Conservation (phyloP, 1,284 basidiomycete species). For the Clitocybe nebularis region DNA sequence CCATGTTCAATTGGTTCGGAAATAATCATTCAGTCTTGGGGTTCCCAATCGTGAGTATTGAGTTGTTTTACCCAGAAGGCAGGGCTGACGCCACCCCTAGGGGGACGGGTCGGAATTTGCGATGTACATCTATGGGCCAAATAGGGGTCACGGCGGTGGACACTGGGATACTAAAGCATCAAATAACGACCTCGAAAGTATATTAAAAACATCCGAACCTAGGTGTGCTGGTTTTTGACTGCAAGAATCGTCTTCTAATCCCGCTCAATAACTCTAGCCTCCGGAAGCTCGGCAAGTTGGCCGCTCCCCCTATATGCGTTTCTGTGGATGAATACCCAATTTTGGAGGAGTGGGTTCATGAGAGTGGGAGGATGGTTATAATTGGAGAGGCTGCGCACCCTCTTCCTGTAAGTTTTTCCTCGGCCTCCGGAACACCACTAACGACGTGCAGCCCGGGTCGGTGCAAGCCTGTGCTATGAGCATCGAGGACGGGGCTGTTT, state of each 20-base stretch:
- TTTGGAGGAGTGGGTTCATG: conserved; percentile 55
- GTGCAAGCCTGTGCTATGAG: conserved; percentile 47
- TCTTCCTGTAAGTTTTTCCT: conserved; percentile 48
- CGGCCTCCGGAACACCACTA: too few relatives aligned
- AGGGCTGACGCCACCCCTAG: conserved; percentile 10
- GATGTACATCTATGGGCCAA: conserved; percentile 25
- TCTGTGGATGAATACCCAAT: conserved; percentile 31
- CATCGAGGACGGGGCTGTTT: conserved; percentile 54
- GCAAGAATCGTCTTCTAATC: background rate
- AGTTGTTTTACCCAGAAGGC: background rate
- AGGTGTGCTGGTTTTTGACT: conserved; percentile 26
- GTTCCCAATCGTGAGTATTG: conserved; percentile 33
- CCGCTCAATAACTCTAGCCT: conserved; percentile 28
- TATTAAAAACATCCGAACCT: conserved; percentile 31
- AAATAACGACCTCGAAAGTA: conserved; percentile 14
- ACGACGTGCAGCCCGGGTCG: conserved; percentile 55
- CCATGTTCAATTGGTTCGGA: conserved; percentile 38
- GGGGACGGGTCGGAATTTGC: conserved; percentile 25
- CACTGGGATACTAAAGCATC: conserved; percentile 19
- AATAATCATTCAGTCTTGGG: conserved; percentile 31
- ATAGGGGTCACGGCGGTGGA: conserved; percentile 16
- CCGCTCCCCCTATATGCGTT: conserved; percentile 28
- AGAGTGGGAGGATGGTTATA: conserved; percentile 34
- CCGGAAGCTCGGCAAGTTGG: conserved; percentile 34
- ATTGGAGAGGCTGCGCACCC: conserved; percentile 54